Conservation (phyloP, 176 grass and related monocot genomes). For the Alopecurus myosuroides region DNA sequence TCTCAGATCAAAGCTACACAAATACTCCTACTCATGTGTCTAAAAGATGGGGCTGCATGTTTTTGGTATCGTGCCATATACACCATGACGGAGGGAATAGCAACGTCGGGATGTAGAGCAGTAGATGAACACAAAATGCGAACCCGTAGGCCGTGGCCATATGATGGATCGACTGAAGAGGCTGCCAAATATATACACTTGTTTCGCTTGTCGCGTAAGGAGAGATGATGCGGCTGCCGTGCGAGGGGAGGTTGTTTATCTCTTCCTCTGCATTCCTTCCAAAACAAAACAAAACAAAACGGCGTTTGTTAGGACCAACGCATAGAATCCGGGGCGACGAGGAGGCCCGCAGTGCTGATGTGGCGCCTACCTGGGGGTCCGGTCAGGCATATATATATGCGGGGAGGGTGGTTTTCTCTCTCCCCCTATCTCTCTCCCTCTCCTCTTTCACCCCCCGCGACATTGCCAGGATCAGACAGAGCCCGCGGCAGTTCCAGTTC, state of each 20-base stretch:
- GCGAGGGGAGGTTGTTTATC: neutral
- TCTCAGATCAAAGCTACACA: neutral
- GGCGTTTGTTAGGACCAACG: neutral
- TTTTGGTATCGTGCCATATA: no score
- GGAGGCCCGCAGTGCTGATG: neutral
- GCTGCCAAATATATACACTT: no score
- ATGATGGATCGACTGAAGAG: no score
- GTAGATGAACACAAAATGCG: no score
- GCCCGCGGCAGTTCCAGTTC: neutral
- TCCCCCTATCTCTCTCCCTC: neutral
- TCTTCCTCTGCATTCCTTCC: neutral
- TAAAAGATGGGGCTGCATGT: no score
- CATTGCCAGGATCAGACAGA: neutral
- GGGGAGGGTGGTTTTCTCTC: neutral
- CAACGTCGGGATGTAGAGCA: no score
- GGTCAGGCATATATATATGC: neutral
- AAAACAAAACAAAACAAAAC: no score
- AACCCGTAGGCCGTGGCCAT: no score
- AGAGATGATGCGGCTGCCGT: neutral
- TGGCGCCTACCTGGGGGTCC: neutral
- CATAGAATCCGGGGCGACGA: neutral
- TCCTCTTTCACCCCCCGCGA: neutral
- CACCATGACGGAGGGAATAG: no score
- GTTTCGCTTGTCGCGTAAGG: no score
- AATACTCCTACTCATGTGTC: no score